Evolutionary conservation across 169 alveolate species (phyloP).

Genomic region (Babesia gibsoni): DNA sequence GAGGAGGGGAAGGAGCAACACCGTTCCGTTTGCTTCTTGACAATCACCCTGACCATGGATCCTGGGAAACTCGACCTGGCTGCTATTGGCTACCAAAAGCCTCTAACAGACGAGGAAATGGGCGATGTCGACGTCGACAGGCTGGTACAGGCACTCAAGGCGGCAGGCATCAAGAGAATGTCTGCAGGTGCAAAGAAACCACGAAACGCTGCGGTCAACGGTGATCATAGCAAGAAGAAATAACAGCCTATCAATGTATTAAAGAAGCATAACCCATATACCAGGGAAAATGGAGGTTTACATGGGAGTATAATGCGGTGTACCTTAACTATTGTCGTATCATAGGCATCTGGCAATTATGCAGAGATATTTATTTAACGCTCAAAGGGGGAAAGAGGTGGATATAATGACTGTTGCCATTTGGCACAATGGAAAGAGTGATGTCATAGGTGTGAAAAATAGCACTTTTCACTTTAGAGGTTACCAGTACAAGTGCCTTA

Average conservation of each 20-base stretch:
- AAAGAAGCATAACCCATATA: too few species aligned
- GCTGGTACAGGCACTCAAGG: constrained; percentile 22
- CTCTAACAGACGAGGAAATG: constrained; percentile 39
- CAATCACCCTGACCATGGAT: constrained; percentile 46
- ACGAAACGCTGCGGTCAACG: neutral
- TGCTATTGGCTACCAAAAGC: constrained; percentile 58
- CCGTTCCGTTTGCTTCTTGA: constrained; percentile 53
- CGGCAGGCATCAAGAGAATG: constrained; percentile 19
- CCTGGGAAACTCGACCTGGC: constrained; percentile 44
- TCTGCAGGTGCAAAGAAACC: constrained; percentile 8
- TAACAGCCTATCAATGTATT: constrained; percentile 7
- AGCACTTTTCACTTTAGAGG: too few species aligned
- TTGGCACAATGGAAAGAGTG: too few species aligned
- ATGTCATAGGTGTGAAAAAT: too few species aligned
- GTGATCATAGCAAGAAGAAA: constrained; percentile 1
- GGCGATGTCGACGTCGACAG: constrained; percentile 57
- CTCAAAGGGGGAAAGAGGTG: too few species aligned
- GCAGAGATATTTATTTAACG: too few species aligned
- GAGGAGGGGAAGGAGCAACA: constrained; percentile 44
- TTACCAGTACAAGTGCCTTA: too few species aligned
- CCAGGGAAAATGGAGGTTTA: too few species aligned
- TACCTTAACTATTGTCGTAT: too few species aligned
- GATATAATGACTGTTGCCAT: too few species aligned
- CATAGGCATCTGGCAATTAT: too few species aligned
- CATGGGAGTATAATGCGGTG: too few species aligned